A percentile compares a stretch with the other conserved stretches of the same genome.
Conservation (phyloP, 2,329 filamentous ascomycete species). For the Xenosphaeropsis pyriputrescens region DNA sequence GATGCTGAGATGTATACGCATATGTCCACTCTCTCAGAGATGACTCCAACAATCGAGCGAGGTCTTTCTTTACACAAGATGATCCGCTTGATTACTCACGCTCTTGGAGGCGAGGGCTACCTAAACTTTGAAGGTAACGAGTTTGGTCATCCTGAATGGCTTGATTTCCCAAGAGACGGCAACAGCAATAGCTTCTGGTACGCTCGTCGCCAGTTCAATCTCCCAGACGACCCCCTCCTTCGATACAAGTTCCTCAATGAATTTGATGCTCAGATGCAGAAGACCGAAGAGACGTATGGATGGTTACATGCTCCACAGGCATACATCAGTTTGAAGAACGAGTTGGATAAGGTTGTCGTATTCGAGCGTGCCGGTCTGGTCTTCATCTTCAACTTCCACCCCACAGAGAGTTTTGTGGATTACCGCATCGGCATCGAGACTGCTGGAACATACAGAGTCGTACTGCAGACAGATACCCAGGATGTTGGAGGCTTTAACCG, state of each 20-base stretch:
- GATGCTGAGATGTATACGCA: slow-evolving; percentile 96
- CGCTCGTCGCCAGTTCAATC: slow-evolving; percentile 82
- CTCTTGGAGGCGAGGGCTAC: slow-evolving; percentile 86
- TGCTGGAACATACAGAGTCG: slow-evolving; percentile 72
- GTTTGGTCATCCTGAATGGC: slow-evolving; percentile 97
- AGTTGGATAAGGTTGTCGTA: slow-evolving; percentile 84
- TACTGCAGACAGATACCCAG: slow-evolving; percentile 67
- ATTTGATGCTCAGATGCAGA: slow-evolving; percentile 88
- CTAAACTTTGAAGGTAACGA: slow-evolving; percentile 99
- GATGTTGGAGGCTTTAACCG: slow-evolving; percentile 69
- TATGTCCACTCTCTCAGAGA: slow-evolving; percentile 76
- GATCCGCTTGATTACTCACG: slow-evolving; percentile 87
- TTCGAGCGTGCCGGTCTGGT: slow-evolving; percentile 85
- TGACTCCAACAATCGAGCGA: slow-evolving; percentile 79
- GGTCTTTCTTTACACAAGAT: slow-evolving; percentile 93
- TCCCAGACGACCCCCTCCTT: slow-evolving; percentile 72
- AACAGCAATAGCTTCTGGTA: slow-evolving; percentile 94
- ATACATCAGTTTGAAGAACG: slow-evolving; percentile 87
- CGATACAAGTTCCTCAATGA: slow-evolving; percentile 87
- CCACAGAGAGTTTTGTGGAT: slow-evolving; percentile 71
- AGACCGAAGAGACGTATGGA: slow-evolving; percentile 72
- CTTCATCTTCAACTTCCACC: slow-evolving; percentile 95
- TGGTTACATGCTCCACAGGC: slow-evolving; percentile 82
- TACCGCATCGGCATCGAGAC: slow-evolving; percentile 83
- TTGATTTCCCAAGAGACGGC: slow-evolving; percentile 90